Conservation (phyloP, 1,139 yeast species). For the Suhomyces anneliseae region DNA sequence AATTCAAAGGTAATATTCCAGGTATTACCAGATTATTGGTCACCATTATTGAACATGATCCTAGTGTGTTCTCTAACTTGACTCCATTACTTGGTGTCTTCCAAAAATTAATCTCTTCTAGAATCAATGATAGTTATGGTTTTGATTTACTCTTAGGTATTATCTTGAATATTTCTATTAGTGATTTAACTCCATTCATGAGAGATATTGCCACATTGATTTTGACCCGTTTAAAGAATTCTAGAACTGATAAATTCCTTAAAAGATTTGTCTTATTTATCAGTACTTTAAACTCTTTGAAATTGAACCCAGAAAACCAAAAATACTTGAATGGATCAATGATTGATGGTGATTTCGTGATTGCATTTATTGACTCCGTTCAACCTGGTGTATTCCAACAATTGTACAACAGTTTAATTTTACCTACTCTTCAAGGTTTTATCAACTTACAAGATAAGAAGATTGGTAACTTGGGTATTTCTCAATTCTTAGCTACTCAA, state of each 20-base stretch:
- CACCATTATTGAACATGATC: slow-evolving; percentile 68
- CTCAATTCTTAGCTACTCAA: slow-evolving; percentile 43
- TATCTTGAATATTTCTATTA: slow-evolving; percentile 55
- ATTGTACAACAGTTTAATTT: slow-evolving; percentile 59
- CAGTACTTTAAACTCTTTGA: slow-evolving; percentile 47
- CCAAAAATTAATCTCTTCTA: slow-evolving; percentile 87
- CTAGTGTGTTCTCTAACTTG: slow-evolving; percentile 50
- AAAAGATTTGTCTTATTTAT: slow-evolving; percentile 70
- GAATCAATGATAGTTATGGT: slow-evolving; percentile 76
- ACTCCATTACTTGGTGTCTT: slow-evolving; percentile 93
- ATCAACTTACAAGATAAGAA: slow-evolving; percentile 75
- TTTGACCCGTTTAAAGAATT: slow-evolving; percentile 74
- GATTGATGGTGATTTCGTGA: slow-evolving; percentile 51
- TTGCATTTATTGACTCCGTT: slow-evolving; percentile 59
- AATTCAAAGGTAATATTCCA: slow-evolving; percentile 87
- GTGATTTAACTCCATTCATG: slow-evolving; percentile 52
- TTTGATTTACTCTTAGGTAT: slow-evolving; percentile 80
- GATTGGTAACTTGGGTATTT: slow-evolving; percentile 70
- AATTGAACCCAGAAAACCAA: slow-evolving; percentile 23
- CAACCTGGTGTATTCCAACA: slow-evolving; percentile 67
- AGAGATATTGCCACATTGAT: slow-evolving; percentile 75
- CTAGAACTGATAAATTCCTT: slow-evolving; percentile 80
- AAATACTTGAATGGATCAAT: slow-evolving; percentile 12
- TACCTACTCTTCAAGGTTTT: slow-evolving; percentile 66
- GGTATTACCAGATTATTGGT: slow-evolving; percentile 81